Percentiles rank a stretch among this genome's conserved stretches.
phyloP scores from a whole-genome alignment of 2,329 filamentous ascomycete species.

The Sclerotiophoma versabilis region DNA sequence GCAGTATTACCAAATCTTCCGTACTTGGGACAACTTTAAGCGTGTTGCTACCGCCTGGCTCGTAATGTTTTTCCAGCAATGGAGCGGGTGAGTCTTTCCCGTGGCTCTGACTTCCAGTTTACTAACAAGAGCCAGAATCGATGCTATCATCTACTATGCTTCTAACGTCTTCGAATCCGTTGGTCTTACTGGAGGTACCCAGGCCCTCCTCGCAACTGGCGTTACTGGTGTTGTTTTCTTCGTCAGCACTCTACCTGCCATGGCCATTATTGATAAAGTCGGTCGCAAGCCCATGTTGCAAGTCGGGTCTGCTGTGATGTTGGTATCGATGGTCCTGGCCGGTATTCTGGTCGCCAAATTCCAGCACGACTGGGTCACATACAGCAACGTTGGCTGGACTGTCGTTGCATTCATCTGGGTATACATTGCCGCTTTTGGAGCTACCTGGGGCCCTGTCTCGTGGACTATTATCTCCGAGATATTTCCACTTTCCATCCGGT shows the following conservation, averaged over 20 bases:
- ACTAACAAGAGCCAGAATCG: slow-evolving; percentile 31
- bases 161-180: slow-evolving; percentile 66
- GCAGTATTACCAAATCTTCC: slow-evolving; percentile 59
- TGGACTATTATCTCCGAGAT: slow-evolving; percentile 45
- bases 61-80: slow-evolving; percentile 60
- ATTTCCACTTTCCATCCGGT: slow-evolving; percentile 47
- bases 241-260: slow-evolving; percentile 63
- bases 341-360: slow-evolving; percentile 40
- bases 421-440: slow-evolving; percentile 39
- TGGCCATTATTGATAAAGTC: slow-evolving; percentile 65
- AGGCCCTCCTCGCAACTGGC: slow-evolving; percentile 67
- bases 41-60: slow-evolving; percentile 54
- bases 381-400: slow-evolving; percentile 36
- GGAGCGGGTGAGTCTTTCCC: slow-evolving; percentile 39
- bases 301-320: slow-evolving; percentile 56
- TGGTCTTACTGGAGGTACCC: slow-evolving; percentile 60
- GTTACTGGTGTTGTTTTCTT: slow-evolving; percentile 67
- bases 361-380: slow-evolving; percentile 31
- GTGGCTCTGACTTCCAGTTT: not conserved
- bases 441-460: slow-evolving; percentile 39
- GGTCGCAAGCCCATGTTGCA: slow-evolving; percentile 62
- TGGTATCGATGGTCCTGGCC: slow-evolving; percentile 42
- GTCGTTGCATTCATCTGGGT: slow-evolving; percentile 43
- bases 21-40: slow-evolving; percentile 60
- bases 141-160: slow-evolving; percentile 63